Percentiles rank a stretch among this genome's conserved stretches.
Conservation (phyloP, 176 grass and related monocot species). For the Cenchrus purpureus region DNA sequence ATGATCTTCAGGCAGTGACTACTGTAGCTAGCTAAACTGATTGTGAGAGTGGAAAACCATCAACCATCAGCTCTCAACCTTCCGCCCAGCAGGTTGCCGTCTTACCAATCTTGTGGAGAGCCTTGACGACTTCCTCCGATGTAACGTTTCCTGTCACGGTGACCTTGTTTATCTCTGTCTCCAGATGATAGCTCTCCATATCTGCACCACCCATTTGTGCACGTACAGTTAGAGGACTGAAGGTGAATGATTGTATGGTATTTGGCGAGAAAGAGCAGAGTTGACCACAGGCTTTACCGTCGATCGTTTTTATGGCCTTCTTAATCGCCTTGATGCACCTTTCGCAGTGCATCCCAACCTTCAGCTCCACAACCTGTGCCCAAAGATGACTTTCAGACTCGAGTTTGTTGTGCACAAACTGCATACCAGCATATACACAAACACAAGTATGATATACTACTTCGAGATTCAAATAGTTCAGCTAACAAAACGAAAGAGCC, state of each 20-base stretch:
- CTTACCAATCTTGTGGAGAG: constrained; percentile 93
- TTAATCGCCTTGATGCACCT: constrained; percentile 96
- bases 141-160: constrained; percentile 91
- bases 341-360: constrained; percentile 94
- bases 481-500: constrained; percentile 21
- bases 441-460: not conserved
- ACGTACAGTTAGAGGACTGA: too few species aligned
- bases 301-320: constrained; percentile 90
- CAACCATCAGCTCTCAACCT: constrained; percentile 1
- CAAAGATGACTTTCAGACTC: constrained; percentile 31
- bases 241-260: not conserved
- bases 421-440: not conserved
- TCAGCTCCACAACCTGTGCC: constrained; percentile 79
- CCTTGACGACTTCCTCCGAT: constrained; percentile 77
- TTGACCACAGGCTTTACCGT: constrained; percentile 46
- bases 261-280: not conserved
- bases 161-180: constrained; percentile 83
- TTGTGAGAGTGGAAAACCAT: not conserved
- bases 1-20: not conserved
- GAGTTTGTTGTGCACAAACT: not conserved
- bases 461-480: not conserved
- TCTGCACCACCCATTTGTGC: constrained; percentile 56
- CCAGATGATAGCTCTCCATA: constrained; percentile 84
- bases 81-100: constrained; percentile 61
- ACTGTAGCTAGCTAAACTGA: not conserved